Evolutionary conservation across 768 basidiomycete species (phyloP).

Genomic region (Hebeloma cylindrosporum): DNA sequence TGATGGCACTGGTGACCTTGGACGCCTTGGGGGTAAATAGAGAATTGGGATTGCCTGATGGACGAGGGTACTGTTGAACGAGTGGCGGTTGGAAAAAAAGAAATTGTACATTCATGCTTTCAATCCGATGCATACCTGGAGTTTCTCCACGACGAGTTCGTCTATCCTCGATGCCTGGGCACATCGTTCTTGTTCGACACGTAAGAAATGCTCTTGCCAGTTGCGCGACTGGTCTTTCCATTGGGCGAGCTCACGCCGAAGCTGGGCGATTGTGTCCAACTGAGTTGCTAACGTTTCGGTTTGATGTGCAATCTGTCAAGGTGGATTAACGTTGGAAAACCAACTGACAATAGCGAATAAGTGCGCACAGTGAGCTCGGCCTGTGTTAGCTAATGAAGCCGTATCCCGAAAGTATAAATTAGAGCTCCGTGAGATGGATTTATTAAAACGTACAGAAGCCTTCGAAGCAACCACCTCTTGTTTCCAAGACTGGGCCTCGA

Average conservation of each 20-base stretch:
- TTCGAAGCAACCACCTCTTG: constrained; percentile 38
- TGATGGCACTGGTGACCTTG: constrained; percentile 20
- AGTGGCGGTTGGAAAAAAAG: background rate
- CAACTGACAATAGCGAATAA: background rate
- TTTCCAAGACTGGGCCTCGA: constrained; percentile 51
- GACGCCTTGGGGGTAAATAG: constrained; percentile 36
- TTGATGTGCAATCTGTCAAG: constrained; percentile 53
- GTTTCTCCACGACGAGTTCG: constrained; percentile 53
- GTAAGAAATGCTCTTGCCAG: constrained; percentile 80
- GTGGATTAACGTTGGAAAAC: background rate
- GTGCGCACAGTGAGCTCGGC: constrained; percentile 53
- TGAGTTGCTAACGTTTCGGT: constrained; percentile 42
- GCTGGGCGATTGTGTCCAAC: constrained; percentile 53
- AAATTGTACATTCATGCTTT: background rate
- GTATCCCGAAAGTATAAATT: constrained; percentile 11
- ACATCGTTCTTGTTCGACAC: constrained; percentile 69
- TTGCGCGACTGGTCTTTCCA: constrained; percentile 77
- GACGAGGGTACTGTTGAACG: constrained; percentile 3
- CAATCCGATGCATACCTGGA: constrained; percentile 38
- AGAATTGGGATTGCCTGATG: constrained; percentile 14
- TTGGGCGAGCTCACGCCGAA: constrained; percentile 63
- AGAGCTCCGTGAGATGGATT: constrained; percentile 10
- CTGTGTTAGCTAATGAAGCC: constrained; percentile 47
- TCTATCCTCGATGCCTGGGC: constrained; percentile 56
- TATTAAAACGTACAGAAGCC: constrained; percentile 45